Base-by-base conservation (phyloP, 345 rosid species). In the Eucalyptus sp. region DNA sequence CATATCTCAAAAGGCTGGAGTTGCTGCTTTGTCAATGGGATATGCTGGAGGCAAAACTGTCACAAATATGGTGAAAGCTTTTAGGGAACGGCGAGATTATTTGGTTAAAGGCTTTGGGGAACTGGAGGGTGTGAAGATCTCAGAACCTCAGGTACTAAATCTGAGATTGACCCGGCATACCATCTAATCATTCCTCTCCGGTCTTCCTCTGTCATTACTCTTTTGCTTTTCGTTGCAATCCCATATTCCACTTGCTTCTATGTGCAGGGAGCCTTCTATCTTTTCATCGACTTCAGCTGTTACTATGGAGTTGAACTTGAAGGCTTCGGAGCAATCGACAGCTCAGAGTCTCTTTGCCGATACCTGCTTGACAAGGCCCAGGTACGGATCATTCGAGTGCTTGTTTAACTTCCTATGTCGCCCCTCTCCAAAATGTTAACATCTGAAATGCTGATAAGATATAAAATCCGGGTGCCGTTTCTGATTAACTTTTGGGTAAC, bases 261-360 rank as follows among this genome's bases (percentile, higher is more conserved):
- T 86, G 44, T 93, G 93, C 94, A 97, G 99, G 99, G 99, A 92
- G 99, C 99, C 68, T 98, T 98, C 90, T 96, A 98, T 92, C 97
- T 96, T 88, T 97, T 98, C 89, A 90, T 95, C 60, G 98, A 98
- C 89, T 93, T 96, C 91, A 98, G 99, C 90, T 91, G 94, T 83
- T 97, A 94, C 93, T 98, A 95, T 46, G 99, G 99, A 90, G 68
- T 93, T 52, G 95, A 95, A 90, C 96, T 85, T 71, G 96, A 97
- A 92, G 98, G 96, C 27, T 98, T 96, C 80, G 99, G 99, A 86
- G 83, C 87, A 91, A 97, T 98, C 46, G 92, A 90, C 71, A 93
- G 95, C 90, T 98, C 96, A 2, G 94, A 93, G 12, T 92, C 95
- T 50, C 94, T 96, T 25, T 95, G 97, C 68, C 91, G 97, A 56